phyloP scores from a whole-genome alignment of 768 basidiomycete species.

The Serendipita sp. region DNA sequence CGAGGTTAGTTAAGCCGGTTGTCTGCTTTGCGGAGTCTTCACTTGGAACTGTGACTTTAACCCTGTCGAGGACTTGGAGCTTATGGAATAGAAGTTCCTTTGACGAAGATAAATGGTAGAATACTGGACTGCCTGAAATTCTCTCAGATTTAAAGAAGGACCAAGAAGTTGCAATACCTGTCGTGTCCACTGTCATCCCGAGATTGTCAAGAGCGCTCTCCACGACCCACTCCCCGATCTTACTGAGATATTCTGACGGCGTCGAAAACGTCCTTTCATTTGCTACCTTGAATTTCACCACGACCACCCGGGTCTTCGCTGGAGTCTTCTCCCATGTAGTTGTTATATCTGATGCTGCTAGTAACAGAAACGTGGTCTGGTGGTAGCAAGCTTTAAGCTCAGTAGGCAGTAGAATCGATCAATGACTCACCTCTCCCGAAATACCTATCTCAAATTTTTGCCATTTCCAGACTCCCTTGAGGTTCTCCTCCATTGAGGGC shows the following conservation, averaged over 20 bases:
- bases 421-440: constrained; percentile 17
- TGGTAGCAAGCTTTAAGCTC: not conserved
- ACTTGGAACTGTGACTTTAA: not conserved
- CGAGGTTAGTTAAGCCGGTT: not conserved
- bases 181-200: constrained; percentile 29
- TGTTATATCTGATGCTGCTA: constrained; percentile 8
- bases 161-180: not conserved
- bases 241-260: constrained; percentile 23
- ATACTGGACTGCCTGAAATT: not conserved
- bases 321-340: not conserved
- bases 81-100: not conserved
- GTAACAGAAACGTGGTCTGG: constrained; percentile 12
- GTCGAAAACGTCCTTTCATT: constrained; percentile 4
- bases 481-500: not conserved
- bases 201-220: constrained; percentile 32
- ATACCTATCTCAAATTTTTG: constrained; percentile 17
- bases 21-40: not conserved
- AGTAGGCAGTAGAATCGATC: not conserved
- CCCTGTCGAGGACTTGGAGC: not conserved
- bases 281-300: constrained; percentile 10
- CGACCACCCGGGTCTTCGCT: constrained; percentile 10
- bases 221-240: constrained; percentile 39
- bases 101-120: not conserved
- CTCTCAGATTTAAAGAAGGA: not conserved
- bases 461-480: constrained; percentile 22